phyloP scores from a whole-genome alignment of 768 basidiomycete species.

The Phaeotremella skinneri region DNA sequence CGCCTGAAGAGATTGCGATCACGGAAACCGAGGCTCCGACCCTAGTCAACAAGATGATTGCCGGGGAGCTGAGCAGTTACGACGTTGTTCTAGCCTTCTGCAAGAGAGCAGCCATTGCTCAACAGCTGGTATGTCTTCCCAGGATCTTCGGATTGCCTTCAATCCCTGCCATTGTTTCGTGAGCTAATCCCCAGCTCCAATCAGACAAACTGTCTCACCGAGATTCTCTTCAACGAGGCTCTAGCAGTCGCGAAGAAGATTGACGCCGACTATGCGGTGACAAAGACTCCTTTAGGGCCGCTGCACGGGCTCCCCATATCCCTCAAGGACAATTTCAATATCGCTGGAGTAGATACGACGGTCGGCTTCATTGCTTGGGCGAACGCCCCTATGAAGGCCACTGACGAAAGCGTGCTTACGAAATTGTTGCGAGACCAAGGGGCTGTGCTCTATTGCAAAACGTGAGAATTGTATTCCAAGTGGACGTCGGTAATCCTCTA shows the following conservation, averaged over 20 bases:
- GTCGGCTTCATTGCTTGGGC: conserved; percentile 61
- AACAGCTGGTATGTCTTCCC: conserved; percentile 40
- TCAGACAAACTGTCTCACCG: conserved; percentile 66
- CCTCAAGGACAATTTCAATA: conserved; percentile 53
- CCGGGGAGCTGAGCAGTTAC: conserved; percentile 21
- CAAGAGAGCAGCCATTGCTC: conserved; percentile 37
- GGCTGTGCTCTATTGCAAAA: conserved; percentile 60
- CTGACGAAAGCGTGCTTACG: conserved; percentile 32
- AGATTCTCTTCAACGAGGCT: conserved; percentile 61
- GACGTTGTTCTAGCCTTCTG: conserved; percentile 38
- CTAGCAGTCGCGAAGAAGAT: conserved; percentile 23
- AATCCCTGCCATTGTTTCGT: no score
- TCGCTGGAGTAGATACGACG: conserved; percentile 61
- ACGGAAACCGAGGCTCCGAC: conserved; percentile 28
- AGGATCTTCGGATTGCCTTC: no score
- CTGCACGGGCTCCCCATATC: conserved; percentile 40
- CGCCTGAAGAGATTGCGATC: conserved; percentile 27
- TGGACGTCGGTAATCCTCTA: not conserved
- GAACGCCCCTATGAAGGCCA: conserved; percentile 58
- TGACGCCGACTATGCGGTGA: conserved; percentile 49
- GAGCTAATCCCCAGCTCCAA: no score
- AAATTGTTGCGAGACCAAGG: conserved; percentile 50
- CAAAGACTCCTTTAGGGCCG: conserved; percentile 50
- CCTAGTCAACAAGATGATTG: conserved; percentile 23
- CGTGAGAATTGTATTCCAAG: conserved; percentile 37